These are phyloP conservation scores for Hymenoscyphus fructigenus DNA, from an alignment of 2,329 filamentous ascomycete genomes.

Conservation along the genomic window DNA sequence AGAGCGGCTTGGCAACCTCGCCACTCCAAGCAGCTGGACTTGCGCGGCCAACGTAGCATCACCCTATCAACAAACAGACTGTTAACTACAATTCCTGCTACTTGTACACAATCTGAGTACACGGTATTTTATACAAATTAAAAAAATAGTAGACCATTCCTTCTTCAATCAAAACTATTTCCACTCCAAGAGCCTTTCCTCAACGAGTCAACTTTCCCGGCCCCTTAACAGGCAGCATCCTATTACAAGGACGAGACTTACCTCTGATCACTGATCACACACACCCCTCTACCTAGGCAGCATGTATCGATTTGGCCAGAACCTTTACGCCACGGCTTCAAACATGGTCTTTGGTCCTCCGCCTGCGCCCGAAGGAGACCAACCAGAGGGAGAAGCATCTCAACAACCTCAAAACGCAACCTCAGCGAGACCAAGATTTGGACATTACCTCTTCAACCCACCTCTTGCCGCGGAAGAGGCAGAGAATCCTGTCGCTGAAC, in stretches of 20 bases:
- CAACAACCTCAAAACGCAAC: not conserved
- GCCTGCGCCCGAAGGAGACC: not conserved
- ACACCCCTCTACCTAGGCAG: not conserved
- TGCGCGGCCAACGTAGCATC: no score
- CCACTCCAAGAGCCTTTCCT: no score
- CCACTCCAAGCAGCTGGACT: no score
- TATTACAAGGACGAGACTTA: not conserved
- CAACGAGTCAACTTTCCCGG: no score
- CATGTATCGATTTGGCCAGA: not conserved
- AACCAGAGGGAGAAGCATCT: not conserved
- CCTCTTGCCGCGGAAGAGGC: not conserved
- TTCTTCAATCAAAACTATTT: no score
- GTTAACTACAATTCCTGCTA: no score
- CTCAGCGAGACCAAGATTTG: not conserved
- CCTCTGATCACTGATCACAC: not conserved
- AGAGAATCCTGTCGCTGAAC: not conserved
- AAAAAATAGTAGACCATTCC: no score
- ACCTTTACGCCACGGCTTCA: not conserved
- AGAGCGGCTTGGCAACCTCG: no score
- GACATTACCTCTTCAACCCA: conserved; percentile 11
- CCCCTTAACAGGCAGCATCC: not conserved
- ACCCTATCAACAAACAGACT: no score
- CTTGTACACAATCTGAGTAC: no score
- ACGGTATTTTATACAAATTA: no score
- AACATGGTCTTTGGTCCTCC: not conserved